Base-by-base conservation (phyloP, 257 asterid genomes). In the Solanum pinnatisectum region DNA sequence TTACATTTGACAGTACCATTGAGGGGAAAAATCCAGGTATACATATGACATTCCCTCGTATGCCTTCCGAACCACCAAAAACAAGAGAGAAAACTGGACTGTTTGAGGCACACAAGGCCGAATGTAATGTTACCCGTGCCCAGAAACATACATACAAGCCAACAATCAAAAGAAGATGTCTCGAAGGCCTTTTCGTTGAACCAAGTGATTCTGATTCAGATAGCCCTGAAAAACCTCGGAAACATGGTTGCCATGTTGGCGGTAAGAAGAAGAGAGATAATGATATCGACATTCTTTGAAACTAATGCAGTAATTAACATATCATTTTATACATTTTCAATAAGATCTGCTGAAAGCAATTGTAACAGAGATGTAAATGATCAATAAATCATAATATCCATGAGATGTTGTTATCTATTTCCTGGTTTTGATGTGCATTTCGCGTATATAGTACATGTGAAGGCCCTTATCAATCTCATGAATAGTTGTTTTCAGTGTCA, bases 171-270 rank as follows among this genome's bases (percentile, higher is more conserved):
- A 92, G 98, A 87, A 97, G 99, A 89, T 97, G 98, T 84, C 95
- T 97, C 25, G 79, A 90, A 89, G 98, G 98, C 44, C 94, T 96
- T 87, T 73, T 94, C 84, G 22, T 92, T 92, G 99, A 97, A 84
- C 86, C 98, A 2, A 95, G 96, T 72, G 98, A 96, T 86, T 93
- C 98, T 49, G 98, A 96, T 83, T 60, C 88, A 3, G 98, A 91
- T 6, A 89, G 92, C 63, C 89, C 91, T 25, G 93, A 92, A 52
- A 93, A 93, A 92, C 95, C 97, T 87, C 93, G 92, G 33, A 93
- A 92, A 65, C 98, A 96, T 92, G 99, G 98, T 74, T 96, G 96
- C 65, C 96, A 93, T 36, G 96, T 91, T 90, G 89, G 92, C 84
- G 65, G 93, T 91, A 88, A 89, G 84, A 90, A 86, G 76, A 91